Percentiles rank a stretch among this genome's conserved stretches.
Conservation (phyloP, 2,329 filamentous ascomycete species). For the Fusarium coicis region DNA sequence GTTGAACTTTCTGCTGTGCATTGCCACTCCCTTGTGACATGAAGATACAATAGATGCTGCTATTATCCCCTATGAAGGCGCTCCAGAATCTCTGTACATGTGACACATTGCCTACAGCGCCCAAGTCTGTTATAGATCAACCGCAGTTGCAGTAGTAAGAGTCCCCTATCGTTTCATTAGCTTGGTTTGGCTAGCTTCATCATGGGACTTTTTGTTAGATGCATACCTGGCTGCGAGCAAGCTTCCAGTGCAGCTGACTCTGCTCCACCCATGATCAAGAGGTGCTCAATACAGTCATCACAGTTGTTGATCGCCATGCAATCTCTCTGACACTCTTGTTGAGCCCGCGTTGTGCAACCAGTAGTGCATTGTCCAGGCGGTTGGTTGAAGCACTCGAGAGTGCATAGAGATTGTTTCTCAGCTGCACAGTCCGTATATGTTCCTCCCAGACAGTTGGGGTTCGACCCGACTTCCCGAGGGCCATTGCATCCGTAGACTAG, state of each 20-base stretch:
- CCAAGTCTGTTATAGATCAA: accelerated
- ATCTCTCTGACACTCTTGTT: background rate
- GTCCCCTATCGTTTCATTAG: background rate
- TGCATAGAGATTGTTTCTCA: background rate
- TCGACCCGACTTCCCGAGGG: background rate
- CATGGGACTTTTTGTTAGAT: accelerated
- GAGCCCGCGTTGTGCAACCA: background rate
- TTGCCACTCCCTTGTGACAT: accelerated
- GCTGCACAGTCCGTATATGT: background rate
- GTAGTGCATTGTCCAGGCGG: background rate
- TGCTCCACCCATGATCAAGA: background rate
- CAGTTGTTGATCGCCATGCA: background rate
- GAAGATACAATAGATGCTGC: accelerated
- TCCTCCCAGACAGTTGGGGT: background rate
- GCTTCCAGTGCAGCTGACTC: background rate
- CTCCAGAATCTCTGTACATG: background rate
- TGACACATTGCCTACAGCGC: accelerated
- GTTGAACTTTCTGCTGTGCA: too few species aligned
- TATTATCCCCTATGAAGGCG: accelerated
- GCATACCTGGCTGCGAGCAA: background rate
- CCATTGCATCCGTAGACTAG: background rate
- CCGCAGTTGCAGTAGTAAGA: background rate
- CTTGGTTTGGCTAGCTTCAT: accelerated
- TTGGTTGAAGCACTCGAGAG: background rate
- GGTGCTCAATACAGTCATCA: background rate